Evolutionary conservation across 805 yeast genomes (phyloP).

Genomic region (Candida qinlingensis): DNA sequence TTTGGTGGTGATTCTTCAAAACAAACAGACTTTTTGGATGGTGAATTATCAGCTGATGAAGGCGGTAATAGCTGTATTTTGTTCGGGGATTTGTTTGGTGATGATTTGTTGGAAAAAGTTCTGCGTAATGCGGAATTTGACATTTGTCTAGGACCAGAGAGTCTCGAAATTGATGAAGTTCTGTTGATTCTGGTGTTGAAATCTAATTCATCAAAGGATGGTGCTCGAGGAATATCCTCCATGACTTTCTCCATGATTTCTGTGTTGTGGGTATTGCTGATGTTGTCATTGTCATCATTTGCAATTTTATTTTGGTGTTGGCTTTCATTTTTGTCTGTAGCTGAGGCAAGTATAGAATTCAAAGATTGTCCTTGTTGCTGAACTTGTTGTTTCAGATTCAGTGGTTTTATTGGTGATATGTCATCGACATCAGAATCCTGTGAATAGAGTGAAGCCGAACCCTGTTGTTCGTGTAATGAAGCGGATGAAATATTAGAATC

Average conservation of each 20-base stretch:
- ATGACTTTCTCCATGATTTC: conserved; percentile 11
- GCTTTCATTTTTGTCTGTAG: background rate
- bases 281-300: background rate
- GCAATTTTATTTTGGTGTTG: background rate
- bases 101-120: conserved; percentile 15
- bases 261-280: conserved; percentile 1
- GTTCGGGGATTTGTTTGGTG: conserved; percentile 7
- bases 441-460: conserved; percentile 3
- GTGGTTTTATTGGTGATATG: conserved; percentile 24
- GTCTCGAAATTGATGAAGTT: conserved; percentile 22
- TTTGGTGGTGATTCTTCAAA: conserved; percentile 36
- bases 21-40: conserved; percentile 33
- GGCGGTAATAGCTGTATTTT: background rate
- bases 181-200: conserved; percentile 26
- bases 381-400: conserved; percentile 18
- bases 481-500: conserved; percentile 22
- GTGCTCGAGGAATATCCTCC: conserved; percentile 23
- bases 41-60: conserved; percentile 21
- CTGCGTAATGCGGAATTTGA: conserved; percentile 18
- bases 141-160: conserved; percentile 28
- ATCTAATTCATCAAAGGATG: conserved; percentile 30
- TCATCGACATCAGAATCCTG: conserved; percentile 11
- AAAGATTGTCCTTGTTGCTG: conserved; percentile 1
- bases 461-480: conserved; percentile 11
- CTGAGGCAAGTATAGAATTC: background rate